These are phyloP conservation scores for Plectosphaerella plurivora DNA, from an alignment of 2,329 filamentous ascomycete genomes.

Conservation along the genomic window DNA sequence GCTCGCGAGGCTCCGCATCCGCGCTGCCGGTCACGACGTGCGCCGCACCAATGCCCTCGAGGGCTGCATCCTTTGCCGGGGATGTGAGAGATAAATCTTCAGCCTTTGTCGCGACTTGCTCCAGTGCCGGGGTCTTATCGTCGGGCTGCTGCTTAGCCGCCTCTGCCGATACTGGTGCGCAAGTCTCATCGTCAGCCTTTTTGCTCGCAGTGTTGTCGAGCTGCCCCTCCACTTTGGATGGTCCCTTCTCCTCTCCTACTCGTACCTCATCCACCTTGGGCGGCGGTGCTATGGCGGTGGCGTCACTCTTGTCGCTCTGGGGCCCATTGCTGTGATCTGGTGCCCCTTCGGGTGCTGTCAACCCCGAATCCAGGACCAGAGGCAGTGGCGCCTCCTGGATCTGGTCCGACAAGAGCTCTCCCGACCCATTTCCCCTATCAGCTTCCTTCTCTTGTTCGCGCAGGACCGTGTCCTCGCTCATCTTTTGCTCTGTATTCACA, in stretches of 20 bases:
- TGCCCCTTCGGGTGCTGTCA: conserved; percentile 12
- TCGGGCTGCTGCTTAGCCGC: too few species aligned
- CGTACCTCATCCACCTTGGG: background rate
- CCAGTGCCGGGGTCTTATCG: too few species aligned
- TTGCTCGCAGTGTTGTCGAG: too few species aligned
- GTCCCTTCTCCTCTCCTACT: too few species aligned
- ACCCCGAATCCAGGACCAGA: conserved; percentile 10
- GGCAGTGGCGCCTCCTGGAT: conserved; percentile 4
- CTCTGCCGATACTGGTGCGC: too few species aligned
- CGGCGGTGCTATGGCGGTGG: background rate
- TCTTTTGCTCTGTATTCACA: background rate
- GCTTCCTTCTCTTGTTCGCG: background rate
- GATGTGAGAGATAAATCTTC: background rate
- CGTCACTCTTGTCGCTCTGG: background rate
- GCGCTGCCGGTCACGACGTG: conserved; percentile 13
- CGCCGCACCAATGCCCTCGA: conserved; percentile 20
- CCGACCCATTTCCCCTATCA: background rate
- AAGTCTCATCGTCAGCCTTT: too few species aligned
- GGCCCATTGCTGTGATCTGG: conserved; percentile 4
- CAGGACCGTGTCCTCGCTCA: background rate
- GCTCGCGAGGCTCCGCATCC: conserved; percentile 11
- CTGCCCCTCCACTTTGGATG: too few species aligned
- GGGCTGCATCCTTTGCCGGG: conserved; percentile 6
- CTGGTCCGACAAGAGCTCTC: background rate
- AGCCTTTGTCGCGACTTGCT: too few species aligned